phyloP scores from a whole-genome alignment of 2,329 filamentous ascomycete species.

The Aspergillus sergii region DNA sequence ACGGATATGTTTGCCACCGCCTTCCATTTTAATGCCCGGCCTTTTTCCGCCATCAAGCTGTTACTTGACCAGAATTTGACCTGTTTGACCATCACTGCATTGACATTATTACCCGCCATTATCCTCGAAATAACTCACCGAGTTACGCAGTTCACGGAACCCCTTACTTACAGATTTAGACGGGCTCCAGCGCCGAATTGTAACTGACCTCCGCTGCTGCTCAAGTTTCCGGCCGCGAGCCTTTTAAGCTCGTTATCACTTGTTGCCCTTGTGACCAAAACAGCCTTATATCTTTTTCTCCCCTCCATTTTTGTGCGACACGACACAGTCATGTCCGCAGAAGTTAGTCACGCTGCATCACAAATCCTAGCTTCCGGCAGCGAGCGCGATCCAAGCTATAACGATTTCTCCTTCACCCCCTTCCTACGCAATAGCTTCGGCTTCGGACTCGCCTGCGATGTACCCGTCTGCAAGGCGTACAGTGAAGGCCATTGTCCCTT shows the following conservation, averaged over 20 bases:
- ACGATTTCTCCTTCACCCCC: conserved; percentile 81
- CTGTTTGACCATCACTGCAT: background rate
- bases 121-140: background rate
- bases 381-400: conserved; percentile 46
- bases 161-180: background rate
- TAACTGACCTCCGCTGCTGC: background rate
- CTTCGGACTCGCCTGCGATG: conserved; percentile 77
- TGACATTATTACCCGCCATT: background rate
- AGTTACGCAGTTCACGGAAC: background rate
- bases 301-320: background rate
- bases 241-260: background rate
- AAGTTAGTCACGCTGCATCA: conserved; percentile 35
- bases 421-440: conserved; percentile 83
- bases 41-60: background rate
- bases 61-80: background rate
- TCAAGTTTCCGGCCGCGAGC: background rate
- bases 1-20: conserved; percentile 2
- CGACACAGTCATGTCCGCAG: conserved; percentile 34
- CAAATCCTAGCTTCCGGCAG: conserved; percentile 39
- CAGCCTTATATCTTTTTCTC: background rate
- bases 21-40: conserved; percentile 2
- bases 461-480: conserved; percentile 84
- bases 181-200: background rate
- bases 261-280: background rate
- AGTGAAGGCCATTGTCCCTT: conserved; percentile 83